These are phyloP conservation scores for Aspergillus ellipticus DNA, from an alignment of 495 filamentous ascomycete species.

Conservation along the genomic window DNA sequence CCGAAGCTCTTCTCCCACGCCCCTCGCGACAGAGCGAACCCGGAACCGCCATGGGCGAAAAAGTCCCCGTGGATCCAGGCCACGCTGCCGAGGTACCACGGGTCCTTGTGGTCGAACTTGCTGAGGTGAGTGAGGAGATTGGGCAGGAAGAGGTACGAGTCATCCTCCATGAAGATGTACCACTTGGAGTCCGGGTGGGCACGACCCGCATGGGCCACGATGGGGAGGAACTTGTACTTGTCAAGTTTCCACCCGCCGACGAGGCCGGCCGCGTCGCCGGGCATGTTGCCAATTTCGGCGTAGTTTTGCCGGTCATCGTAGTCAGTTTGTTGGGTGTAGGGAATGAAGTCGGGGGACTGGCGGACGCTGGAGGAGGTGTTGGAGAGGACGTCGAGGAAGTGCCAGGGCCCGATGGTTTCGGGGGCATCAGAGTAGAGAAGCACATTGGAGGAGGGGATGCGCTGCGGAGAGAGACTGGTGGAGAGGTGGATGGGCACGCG, in stretches of 20 bases:
- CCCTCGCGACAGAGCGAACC: conserved; percentile 52
- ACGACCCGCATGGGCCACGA: conserved; percentile 38
- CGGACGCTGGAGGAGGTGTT: conserved; percentile 21
- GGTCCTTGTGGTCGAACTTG: conserved; percentile 37
- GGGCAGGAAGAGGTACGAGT: conserved; percentile 56
- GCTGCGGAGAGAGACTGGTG: conserved; percentile 19
- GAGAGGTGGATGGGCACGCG: conserved; percentile 32
- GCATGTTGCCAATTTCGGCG: conserved; percentile 19
- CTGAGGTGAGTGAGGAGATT: conserved; percentile 51
- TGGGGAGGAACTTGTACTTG: conserved; percentile 49
- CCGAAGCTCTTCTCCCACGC: conserved; percentile 43
- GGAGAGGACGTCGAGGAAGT: conserved; percentile 32
- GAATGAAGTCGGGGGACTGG: conserved; percentile 11
- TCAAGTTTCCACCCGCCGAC: conserved; percentile 42
- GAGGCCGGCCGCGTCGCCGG: conserved; percentile 19
- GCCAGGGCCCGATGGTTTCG: conserved; percentile 30
- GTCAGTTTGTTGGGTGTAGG: conserved; percentile 22
- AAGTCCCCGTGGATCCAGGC: conserved; percentile 36
- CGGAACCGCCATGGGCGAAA: conserved; percentile 60
- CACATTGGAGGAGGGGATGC: conserved; percentile 24
- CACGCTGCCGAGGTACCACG: conserved; percentile 51
- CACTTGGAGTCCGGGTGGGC: conserved; percentile 47
- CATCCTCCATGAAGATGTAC: conserved; percentile 61
- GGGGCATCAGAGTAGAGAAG: conserved; percentile 34
- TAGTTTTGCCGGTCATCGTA: conserved; percentile 20